Evolutionary conservation across 129 eudicot genomes (phyloP).

Genomic region (Gnaphalium uliginosum): DNA sequence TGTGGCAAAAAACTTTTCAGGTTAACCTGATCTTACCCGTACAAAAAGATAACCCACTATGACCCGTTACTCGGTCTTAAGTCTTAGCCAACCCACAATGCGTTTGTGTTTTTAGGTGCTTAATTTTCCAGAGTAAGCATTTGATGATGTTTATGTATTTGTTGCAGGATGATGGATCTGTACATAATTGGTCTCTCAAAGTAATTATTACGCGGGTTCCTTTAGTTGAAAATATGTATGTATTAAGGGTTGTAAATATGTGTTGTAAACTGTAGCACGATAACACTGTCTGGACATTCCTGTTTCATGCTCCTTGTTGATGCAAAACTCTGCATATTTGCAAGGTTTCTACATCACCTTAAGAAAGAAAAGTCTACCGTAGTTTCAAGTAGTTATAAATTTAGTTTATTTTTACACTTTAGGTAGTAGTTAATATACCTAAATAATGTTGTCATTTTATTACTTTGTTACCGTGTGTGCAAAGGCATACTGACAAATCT

Average conservation of each 20-base stretch:
- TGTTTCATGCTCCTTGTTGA: background rate
- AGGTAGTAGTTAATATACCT: too few species aligned
- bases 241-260: slow-evolving; percentile 27
- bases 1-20: too few species aligned
- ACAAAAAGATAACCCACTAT: too few species aligned
- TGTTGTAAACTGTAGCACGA: slow-evolving; percentile 26
- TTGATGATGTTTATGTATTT: background rate
- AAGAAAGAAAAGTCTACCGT: background rate
- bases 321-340: slow-evolving; percentile 25
- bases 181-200: slow-evolving; percentile 28
- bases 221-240: slow-evolving; percentile 29
- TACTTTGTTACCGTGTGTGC: too few species aligned
- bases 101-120: slow-evolving; percentile 2
- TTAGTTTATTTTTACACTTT: background rate
- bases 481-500: too few species aligned
- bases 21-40: background rate
- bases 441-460: too few species aligned
- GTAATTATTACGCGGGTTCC: slow-evolving; percentile 21
- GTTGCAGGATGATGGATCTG: slow-evolving; percentile 29
- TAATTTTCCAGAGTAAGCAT: background rate
- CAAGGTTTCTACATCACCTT: slow-evolving; percentile 22
- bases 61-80: background rate
- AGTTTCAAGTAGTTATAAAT: too few species aligned
- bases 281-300: background rate
- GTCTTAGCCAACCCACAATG: background rate